Evolutionary conservation across 2,329 filamentous ascomycete species (phyloP), one percentile per base, ranked within the genome.

Genomic region (Byssothecium circinans): DNA sequence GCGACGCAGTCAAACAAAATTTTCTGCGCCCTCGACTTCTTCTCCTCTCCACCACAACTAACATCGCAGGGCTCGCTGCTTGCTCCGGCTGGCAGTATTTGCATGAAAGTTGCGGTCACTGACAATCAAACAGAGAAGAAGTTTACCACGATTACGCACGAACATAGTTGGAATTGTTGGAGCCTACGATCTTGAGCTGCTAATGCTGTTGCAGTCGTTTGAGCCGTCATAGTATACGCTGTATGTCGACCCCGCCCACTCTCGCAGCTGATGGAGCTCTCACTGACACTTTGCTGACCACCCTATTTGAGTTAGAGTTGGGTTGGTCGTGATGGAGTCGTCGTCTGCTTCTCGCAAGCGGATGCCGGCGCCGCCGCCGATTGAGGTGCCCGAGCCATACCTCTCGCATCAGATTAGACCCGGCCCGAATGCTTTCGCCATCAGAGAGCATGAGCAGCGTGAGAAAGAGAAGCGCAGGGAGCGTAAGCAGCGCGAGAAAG

Each of bases 401-500:
- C 29, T 32, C 14, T 12, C 23, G 30, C 45, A 2, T 49, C 45
- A 37, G 41, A 36, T 45, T 2, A 10, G 5, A 25, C 52, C 53
- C 10, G 56, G 52, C 6, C 49, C 54, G 7, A 58, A 62, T 36
- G 54, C 53, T n/a, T 59, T 58, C 18, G 52, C 52, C 20, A 40
- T n/a, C 22, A 51, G 4, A 23, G 37, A 12, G 50, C 45, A 19
- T 40, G 48, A 14, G 43, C 49, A n/a, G n/a, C n/a, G n/a, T n/a
- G n/a, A 36, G 45, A 57, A 22, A 32, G 29, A 32, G 14, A n/a
- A 32, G 56, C 32, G 53, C 37, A 22, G 32, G 27, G 40, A 34
- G 4, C 18, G 35, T 22, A 23, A 19, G 33, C 6, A 25, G 10
- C 15, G 15, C 14, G 22, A 30, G 6, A 22, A 34, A 39, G 29